phyloP scores from a whole-genome alignment of 441 rosid species.

The Omphalea diandra region DNA sequence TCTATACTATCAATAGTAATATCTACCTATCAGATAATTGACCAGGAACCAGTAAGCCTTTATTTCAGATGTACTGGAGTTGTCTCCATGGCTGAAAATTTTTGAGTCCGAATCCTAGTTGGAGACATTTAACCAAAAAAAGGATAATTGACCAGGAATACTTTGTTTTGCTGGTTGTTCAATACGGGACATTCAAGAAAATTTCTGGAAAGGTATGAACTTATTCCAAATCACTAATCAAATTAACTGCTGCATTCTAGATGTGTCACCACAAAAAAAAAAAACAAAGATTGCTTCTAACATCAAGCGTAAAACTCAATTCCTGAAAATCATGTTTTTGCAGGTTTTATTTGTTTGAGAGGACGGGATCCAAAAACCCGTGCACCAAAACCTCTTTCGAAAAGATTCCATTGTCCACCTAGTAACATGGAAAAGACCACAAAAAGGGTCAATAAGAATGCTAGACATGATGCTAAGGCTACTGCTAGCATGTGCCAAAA shows the following conservation, averaged over 20 bases:
- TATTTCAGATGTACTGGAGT: too few species aligned
- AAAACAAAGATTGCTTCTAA: too few species aligned
- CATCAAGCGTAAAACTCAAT: not conserved
- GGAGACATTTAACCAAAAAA: too few species aligned
- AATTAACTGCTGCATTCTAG: not conserved
- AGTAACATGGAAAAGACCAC: conserved; percentile 32
- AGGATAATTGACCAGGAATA: not conserved
- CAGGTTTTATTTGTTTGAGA: conserved; percentile 63
- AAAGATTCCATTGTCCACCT: conserved; percentile 43
- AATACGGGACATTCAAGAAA: conserved; percentile 7
- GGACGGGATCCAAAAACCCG: conserved; percentile 40
- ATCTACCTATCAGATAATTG: not conserved
- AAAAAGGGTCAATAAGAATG: not conserved
- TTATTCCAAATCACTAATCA: not conserved
- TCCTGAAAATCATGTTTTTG: not conserved
- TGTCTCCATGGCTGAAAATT: too few species aligned
- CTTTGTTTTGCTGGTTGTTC: not conserved
- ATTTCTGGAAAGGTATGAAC: conserved; percentile 17
- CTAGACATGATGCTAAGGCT: not conserved
- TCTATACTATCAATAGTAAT: not conserved
- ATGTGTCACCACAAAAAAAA: too few species aligned
- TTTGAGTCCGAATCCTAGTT: too few species aligned
- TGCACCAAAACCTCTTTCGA: conserved; percentile 40
- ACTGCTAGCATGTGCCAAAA: not conserved
- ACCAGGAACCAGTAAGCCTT: too few species aligned